Evolutionary conservation across 75 land plant genomes (phyloP).

Genomic region (Sequoia sempervirens): DNA sequence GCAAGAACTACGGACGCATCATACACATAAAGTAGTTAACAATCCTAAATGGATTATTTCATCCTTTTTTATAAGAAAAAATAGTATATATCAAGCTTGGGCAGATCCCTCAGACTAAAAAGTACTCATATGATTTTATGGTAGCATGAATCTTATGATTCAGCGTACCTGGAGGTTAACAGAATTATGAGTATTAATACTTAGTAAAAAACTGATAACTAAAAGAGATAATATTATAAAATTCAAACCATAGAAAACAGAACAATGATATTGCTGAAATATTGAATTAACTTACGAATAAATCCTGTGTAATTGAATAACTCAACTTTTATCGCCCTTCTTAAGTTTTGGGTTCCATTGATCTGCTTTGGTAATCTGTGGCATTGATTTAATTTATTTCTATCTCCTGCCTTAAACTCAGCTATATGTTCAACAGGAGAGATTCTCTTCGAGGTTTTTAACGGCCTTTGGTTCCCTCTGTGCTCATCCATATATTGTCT

Average conservation of each 20-base stretch:
- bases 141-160: neutral
- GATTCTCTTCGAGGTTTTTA: neutral
- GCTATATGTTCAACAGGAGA: neutral
- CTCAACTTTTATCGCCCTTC: neutral
- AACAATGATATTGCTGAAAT: too few species aligned
- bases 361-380: neutral
- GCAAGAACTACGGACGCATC: neutral
- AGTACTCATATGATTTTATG: too few species aligned
- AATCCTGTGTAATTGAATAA: neutral
- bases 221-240: too few species aligned
- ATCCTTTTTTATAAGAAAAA: neutral
- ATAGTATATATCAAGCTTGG: neutral
- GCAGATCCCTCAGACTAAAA: neutral
- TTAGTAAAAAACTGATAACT: too few species aligned
- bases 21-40: neutral
- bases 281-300: too few species aligned
- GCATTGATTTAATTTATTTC: neutral
- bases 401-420: neutral
- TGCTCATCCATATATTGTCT: neutral
- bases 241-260: too few species aligned
- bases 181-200: neutral
- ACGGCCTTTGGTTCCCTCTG: neutral
- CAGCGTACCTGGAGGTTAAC: neutral
- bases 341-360: neutral
- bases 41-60: neutral